Base-by-base conservation (phyloP, 371 early-diverging fungal genomes). In the Rhizopus sp. region DNA sequence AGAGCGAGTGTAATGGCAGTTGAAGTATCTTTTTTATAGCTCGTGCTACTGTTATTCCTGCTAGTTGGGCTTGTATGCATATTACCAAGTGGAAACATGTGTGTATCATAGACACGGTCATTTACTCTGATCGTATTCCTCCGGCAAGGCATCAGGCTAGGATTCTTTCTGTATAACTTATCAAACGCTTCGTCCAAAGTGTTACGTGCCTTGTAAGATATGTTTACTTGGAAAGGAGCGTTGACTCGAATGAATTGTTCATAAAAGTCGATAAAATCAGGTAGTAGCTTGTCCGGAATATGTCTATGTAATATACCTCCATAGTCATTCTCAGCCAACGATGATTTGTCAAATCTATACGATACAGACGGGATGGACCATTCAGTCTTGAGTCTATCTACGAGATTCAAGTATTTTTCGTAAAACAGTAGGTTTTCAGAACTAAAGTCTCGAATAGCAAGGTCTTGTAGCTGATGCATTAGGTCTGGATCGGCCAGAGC, bases 391-490 rank as follows among this genome's bases (percentile, higher is more conserved):
- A 63, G 45, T 23, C 57, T 60, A 16, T 68, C 64, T 30, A 63
- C 63, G 0, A 78, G 44, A 3, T 59, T 51, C 7, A 65, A 37
- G 38, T 75, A 75, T 5, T 57, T 55, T 53, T 78, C 68, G 45
- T 71, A 75, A 32, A 75, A 75, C 9, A 75, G 42, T 1, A 71
- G 48, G 46, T 75, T 75, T 59, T 78, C 78, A 12, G 66, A 63
- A 52, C 73, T 73, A 41, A 78, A 78, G 52, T 78, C 78, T 37
- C 70, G 59, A 23, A 78, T 67, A 9, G 78, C 71, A 31, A 70
- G 35, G 8, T 68, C 58, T 42, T 59, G 59, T n/a, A 78, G 40
- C 13, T 59, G 47, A 3, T 47, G 32, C 44, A 69, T 32, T 23
- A 69, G 41, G 3, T 66, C 57, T 2, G 65, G 69, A 30, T 68